Base-by-base conservation (phyloP, 352 stramenopile species). In the Achlya hypogyna region DNA sequence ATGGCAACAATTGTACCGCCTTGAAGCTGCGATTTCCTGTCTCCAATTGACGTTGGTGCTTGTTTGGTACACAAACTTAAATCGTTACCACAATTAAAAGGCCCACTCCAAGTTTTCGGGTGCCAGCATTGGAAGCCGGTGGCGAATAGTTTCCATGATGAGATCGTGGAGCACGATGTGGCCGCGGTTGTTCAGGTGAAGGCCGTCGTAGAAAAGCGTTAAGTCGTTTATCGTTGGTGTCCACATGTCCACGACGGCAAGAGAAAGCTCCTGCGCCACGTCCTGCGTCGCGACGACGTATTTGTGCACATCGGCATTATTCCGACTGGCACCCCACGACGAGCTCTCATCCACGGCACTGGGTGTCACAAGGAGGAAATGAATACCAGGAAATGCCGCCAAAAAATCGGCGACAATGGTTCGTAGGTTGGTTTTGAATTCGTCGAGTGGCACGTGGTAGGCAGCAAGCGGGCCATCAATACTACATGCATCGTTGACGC, bases 401-500 rank as follows among this genome's bases (percentile, higher is more conserved):
- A 20, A 51, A 27, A 49, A 38, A 4, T 10, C 25, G 3, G 47
- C 23, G 20, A 71, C 3, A 16, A 71, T 66, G 2, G n/a, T 31
- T 8, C 47, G 66, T 22, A 82, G 60, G 62, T 89, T 88, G 6
- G 53, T 29, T 1, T 34, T 18, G 62, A 77, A 89, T 27, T 74
- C 72, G 27, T 77, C 71, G 2, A 87, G n/a, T 9, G 76, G 72
- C 22, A 89, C 76, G 52, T 83, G 71, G 27, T 67, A 65, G 8
- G 59, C 32, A 14, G 12, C 8, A 28, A 32, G 35, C n/a, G 14
- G 6, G 31, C 81, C 78, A 20, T 75, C 53, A 2, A 53, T 20
- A 14, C 79, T 63, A 1, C 73, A 75, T 1, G 81, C 78, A 54
- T 89, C 81, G 66, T 89, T 89, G 22, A 78, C 74, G 18, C 81